Evolutionary conservation across 2,329 filamentous ascomycete genomes (phyloP).

Genomic region (Pseudogymnoascus sp.): DNA sequence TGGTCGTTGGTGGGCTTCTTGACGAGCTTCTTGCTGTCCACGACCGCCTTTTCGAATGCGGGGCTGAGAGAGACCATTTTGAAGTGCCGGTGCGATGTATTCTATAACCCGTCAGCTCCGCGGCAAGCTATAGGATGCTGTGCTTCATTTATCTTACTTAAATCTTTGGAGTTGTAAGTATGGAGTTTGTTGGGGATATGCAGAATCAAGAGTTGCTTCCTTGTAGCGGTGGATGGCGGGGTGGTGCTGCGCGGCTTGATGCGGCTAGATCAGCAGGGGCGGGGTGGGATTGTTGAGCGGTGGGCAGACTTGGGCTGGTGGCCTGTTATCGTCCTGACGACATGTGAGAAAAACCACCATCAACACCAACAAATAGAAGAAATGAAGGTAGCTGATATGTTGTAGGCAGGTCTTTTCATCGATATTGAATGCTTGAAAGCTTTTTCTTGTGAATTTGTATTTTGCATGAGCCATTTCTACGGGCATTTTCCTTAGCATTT

Average conservation of each 20-base stretch:
- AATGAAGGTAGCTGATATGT: neutral
- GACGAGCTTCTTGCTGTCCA: slow-evolving; percentile 60
- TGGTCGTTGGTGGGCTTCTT: slow-evolving; percentile 57
- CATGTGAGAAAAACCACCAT: neutral
- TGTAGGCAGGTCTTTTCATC: neutral
- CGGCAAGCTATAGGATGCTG: too few species aligned
- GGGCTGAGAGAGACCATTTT: slow-evolving; percentile 12
- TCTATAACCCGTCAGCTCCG: neutral
- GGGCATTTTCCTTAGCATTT: neutral
- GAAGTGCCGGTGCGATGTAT: neutral
- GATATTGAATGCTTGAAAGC: neutral
- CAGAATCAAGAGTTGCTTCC: neutral
- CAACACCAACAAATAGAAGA: neutral
- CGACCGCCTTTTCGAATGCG: slow-evolving; percentile 48
- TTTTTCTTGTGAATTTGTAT: neutral
- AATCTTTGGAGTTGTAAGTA: neutral
- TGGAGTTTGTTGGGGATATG: neutral
- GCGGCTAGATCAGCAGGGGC: neutral
- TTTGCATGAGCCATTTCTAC: neutral
- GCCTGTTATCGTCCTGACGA: neutral
- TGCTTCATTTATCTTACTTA: neutral
- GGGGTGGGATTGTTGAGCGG: slow-evolving; percentile 4
- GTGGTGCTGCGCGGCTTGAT: neutral
- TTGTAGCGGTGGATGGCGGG: slow-evolving; percentile 2
- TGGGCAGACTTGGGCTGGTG: neutral